phyloP scores from a whole-genome alignment of 2,329 filamentous ascomycete species.

The Clonostachys byssicola region DNA sequence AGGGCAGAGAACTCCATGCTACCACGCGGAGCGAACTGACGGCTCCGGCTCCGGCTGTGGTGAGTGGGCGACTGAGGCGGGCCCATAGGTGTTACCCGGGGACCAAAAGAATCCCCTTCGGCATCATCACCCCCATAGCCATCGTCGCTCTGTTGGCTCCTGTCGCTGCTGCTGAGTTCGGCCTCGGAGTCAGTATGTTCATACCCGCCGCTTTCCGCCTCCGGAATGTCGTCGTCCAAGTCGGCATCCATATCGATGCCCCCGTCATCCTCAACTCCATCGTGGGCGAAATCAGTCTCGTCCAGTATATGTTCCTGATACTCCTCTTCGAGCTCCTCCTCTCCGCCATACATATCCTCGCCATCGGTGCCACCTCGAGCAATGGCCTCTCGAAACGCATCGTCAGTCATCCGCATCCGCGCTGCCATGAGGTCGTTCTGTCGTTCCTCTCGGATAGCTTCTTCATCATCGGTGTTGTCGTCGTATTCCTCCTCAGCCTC shows the following conservation, averaged over 20 bases:
- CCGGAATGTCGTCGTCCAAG: constrained; percentile 67
- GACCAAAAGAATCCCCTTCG: constrained; percentile 28
- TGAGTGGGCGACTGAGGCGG: constrained; percentile 31
- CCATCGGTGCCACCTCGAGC: constrained; percentile 43
- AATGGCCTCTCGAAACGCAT: constrained; percentile 57
- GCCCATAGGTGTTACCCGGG: constrained; percentile 22
- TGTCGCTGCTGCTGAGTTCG: constrained; percentile 48
- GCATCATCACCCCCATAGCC: constrained; percentile 12
- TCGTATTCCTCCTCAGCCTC: constrained; percentile 34
- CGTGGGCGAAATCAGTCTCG: constrained; percentile 52
- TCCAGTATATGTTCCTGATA: constrained; percentile 56
- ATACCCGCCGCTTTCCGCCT: constrained; percentile 60
- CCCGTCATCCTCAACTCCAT: constrained; percentile 14
- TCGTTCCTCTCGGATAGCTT: constrained; percentile 33
- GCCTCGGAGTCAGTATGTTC: constrained; percentile 76
- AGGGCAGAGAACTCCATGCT: constrained; percentile 56
- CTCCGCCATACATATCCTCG: constrained; percentile 46
- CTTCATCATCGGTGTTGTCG: constrained; percentile 33
- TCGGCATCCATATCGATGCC: constrained; percentile 57
- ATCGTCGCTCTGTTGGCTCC: constrained; percentile 15
- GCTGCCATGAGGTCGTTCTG: constrained; percentile 44
- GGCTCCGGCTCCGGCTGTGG: constrained; percentile 17
- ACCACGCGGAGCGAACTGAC: constrained; percentile 21
- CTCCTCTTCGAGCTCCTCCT: constrained; percentile 51
- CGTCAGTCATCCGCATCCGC: constrained; percentile 52